A percentile compares a stretch with the other conserved stretches of the same genome.
phyloP scores from a whole-genome alignment of 2,329 filamentous ascomycete species.

The Aspergillus terreus region DNA sequence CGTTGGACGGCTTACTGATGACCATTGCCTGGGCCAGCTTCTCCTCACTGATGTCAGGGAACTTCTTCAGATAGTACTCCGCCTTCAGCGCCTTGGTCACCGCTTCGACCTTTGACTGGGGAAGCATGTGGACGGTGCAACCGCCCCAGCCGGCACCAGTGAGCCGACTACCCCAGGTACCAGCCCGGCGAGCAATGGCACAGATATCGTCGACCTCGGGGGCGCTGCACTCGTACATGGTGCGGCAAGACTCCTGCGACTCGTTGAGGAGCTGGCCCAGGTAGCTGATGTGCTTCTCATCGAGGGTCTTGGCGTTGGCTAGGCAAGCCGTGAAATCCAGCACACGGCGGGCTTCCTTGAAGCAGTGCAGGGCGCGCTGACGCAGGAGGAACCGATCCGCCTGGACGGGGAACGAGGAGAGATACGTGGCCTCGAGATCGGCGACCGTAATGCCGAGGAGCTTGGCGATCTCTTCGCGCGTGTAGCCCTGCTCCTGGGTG shows the following conservation, averaged over 20 bases:
- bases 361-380: constrained; percentile 86
- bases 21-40: constrained; percentile 77
- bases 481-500: constrained; percentile 77
- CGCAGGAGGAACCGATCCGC: constrained; percentile 83
- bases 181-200: constrained; percentile 69
- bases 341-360: constrained; percentile 82
- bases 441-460: constrained; percentile 66
- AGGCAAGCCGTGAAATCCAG: constrained; percentile 77
- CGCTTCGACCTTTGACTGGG: constrained; percentile 72
- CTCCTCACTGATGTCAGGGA: constrained; percentile 65
- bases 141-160: constrained; percentile 97
- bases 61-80: constrained; percentile 76
- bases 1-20: constrained; percentile 69
- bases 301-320: constrained; percentile 50
- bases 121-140: constrained; percentile 89
- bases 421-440: constrained; percentile 73
- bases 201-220: constrained; percentile 90
- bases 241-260: constrained; percentile 82
- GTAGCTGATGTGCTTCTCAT: constrained; percentile 63
- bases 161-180: constrained; percentile 77
- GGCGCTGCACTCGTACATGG: constrained; percentile 87
- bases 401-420: constrained; percentile 83
- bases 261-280: constrained; percentile 84
- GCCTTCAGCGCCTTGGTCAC: constrained; percentile 74
- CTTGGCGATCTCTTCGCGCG: constrained; percentile 74